Conservation (phyloP, 768 basidiomycete genomes). For the Lentinula sp. region DNA sequence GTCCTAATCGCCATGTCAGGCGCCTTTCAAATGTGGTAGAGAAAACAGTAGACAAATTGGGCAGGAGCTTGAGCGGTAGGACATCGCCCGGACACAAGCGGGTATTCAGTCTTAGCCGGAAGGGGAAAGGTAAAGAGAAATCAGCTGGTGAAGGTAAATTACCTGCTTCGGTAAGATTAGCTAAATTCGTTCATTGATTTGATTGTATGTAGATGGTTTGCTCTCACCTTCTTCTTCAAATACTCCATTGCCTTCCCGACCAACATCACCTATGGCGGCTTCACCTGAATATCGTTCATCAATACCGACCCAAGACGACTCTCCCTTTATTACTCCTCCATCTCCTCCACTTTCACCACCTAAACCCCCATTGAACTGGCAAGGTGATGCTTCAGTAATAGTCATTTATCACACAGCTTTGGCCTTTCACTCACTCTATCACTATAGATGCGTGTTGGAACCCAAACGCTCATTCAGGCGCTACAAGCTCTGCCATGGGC, state of each 20-base stretch:
- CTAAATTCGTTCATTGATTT: neutral
- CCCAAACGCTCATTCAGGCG: slow-evolving; percentile 85
- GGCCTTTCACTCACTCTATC: slow-evolving; percentile 7
- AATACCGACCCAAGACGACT: slow-evolving; percentile 33
- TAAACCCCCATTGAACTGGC: slow-evolving; percentile 41
- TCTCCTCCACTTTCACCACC: slow-evolving; percentile 48
- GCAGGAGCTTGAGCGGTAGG: neutral
- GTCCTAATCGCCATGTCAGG: slow-evolving; percentile 39
- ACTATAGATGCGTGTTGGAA: slow-evolving; percentile 76
- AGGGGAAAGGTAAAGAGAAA: slow-evolving; percentile 43
- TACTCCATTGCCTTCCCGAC: slow-evolving; percentile 18
- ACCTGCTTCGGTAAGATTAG: slow-evolving; percentile 15
- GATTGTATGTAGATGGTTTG: slow-evolving; percentile 2
- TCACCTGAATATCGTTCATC: neutral
- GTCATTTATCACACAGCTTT: slow-evolving; percentile 7
- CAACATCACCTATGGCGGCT: slow-evolving; percentile 19
- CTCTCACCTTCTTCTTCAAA: slow-evolving; percentile 15
- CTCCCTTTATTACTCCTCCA: slow-evolving; percentile 68
- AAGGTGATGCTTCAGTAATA: slow-evolving; percentile 62
- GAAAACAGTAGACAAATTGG: neutral
- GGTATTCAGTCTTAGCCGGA: slow-evolving; percentile 50
- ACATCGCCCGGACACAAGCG: slow-evolving; percentile 34
- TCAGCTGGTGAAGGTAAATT: slow-evolving; percentile 20
- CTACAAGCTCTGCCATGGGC: slow-evolving; percentile 81
- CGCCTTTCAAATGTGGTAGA: slow-evolving; percentile 32